Evolutionary conservation across 1,139 yeast species (phyloP), one percentile per base, ranked within the genome.

Genomic region (Eremothecium sinecaudum): DNA sequence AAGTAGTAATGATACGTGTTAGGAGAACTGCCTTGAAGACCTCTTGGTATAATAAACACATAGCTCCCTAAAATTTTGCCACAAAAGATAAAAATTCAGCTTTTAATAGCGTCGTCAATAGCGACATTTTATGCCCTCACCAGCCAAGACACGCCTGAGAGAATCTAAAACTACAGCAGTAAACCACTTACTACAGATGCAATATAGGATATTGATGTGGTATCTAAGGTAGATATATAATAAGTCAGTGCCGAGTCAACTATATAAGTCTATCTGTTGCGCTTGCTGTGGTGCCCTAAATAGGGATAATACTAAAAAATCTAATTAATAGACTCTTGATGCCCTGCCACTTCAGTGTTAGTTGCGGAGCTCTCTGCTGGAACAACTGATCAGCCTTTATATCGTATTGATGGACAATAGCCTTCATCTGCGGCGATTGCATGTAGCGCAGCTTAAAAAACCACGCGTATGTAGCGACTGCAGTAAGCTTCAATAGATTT

Each of bases 371-470:
- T 16, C 36, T 37, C 15, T 42, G 24, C 24, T 37, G 36, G 26
- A 41, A 33, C 24, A 32, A 28, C 13, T 34, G 19, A 25, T 43
- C 46, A 19, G 37, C 28, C 19, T 27, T 29, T 16, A 18, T 19
- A 7, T 42, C 37, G 27, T 38, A 37, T 22, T 48, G 44, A 5
- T 33, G 31, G 5, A 44, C 32, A 12, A 50, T 28, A 5, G 28
- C 12, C 18, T 46, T 41, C 30, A 50, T 42, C 15, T 45, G 38
- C 24, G 45, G 46, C 26, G 44, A 50, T 23, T 46, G 51, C 16
- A 36, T 20, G 35, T 37, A 51, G 23, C 58, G 42, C 26, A 53
- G 35, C 36, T 52, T 50, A 45, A 52, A 51, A 31, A 53, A 52
- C 39, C 42, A 42, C 14, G 48, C 30, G 39, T 52, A 52, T 1